These are phyloP conservation scores for Fraxinus paxiana DNA, from an alignment of 305 asterid genomes.

Conservation along the genomic window DNA sequence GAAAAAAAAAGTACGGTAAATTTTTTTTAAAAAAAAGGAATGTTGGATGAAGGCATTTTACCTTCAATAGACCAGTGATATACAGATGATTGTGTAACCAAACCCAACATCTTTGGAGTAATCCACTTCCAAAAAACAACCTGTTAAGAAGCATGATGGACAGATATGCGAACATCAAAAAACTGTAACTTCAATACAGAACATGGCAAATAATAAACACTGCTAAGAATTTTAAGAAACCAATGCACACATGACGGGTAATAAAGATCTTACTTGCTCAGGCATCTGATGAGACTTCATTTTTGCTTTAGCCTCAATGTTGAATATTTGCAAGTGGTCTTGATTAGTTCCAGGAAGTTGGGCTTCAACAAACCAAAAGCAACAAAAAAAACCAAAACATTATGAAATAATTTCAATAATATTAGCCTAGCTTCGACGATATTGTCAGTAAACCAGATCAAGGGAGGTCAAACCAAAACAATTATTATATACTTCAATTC, in stretches of 20 bases:
- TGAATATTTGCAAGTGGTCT: conserved; percentile 94
- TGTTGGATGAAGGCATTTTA: conserved; percentile 20
- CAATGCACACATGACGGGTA: neutral
- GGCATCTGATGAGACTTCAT: conserved; percentile 96
- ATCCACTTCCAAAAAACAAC: conserved; percentile 99
- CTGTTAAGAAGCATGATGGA: conserved; percentile 32
- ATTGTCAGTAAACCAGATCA: conserved; percentile 30
- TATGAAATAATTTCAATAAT: neutral
- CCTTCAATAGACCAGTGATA: conserved; percentile 98
- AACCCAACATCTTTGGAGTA: conserved; percentile 86
- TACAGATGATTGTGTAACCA: conserved; percentile 86
- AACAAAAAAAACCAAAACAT: neutral
- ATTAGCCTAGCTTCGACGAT: neutral
- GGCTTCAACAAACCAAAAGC: conserved; percentile 50
- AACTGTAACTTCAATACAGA: neutral
- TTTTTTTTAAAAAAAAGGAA: neutral
- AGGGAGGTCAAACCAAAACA: neutral
- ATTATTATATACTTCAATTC: neutral
- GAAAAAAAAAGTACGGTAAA: neutral
- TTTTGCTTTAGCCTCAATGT: conserved; percentile 91
- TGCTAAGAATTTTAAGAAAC: conserved; percentile 16
- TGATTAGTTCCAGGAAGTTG: conserved; percentile 91
- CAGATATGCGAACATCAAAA: conserved; percentile 8
- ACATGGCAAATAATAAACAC: conserved; percentile 8
- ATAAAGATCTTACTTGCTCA: conserved; percentile 61